Evolutionary conservation across 2,329 filamentous ascomycete genomes (phyloP).

Genomic region (Penicillium psychrosexuale): DNA sequence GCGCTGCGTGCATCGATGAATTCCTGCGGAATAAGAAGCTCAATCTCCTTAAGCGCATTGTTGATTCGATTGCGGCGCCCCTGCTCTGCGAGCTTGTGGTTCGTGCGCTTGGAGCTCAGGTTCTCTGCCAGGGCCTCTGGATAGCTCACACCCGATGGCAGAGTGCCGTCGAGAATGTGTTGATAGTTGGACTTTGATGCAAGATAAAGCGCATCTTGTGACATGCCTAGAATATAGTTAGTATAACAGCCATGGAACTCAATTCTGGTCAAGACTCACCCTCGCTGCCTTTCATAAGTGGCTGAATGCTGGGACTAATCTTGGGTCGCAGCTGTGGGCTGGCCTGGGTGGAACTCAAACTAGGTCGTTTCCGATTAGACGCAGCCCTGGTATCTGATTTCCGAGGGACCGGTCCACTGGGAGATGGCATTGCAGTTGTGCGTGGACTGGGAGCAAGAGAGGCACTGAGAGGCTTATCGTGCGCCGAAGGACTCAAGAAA

Average conservation of each 20-base stretch:
- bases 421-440: constrained; percentile 52
- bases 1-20: constrained; percentile 45
- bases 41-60: constrained; percentile 86
- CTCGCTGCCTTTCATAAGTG: constrained; percentile 70
- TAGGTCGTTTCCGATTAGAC: constrained; percentile 62
- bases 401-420: constrained; percentile 42
- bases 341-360: constrained; percentile 68
- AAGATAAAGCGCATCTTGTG: constrained; percentile 68
- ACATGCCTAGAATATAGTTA: constrained; percentile 37
- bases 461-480: constrained; percentile 18
- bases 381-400: constrained; percentile 49
- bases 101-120: constrained; percentile 91
- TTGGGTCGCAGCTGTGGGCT: constrained; percentile 83
- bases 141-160: constrained; percentile 84
- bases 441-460: constrained; percentile 54
- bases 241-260: constrained; percentile 7
- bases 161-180: constrained; percentile 90
- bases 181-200: constrained; percentile 98
- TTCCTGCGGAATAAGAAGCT: constrained; percentile 68
- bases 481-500: constrained; percentile 31
- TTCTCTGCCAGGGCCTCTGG: constrained; percentile 89
- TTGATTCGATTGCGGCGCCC: constrained; percentile 94
- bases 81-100: constrained; percentile 97
- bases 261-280: constrained; percentile 44
- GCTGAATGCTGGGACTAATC: constrained; percentile 94